Evolutionary conservation across 768 basidiomycete genomes (phyloP).

Genomic region (Macrocybe gigantea): DNA sequence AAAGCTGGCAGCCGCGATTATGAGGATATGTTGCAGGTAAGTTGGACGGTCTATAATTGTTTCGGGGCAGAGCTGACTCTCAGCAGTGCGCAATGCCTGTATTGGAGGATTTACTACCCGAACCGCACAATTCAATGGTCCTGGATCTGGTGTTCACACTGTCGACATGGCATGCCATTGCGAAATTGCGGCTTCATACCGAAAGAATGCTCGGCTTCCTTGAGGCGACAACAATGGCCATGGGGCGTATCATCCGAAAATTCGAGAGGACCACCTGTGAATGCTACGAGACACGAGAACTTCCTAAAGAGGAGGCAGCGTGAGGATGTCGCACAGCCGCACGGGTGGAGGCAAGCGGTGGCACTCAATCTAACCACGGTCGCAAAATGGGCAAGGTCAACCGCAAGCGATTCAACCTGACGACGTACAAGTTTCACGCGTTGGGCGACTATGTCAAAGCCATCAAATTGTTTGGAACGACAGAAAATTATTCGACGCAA

Average conservation of each 20-base stretch:
- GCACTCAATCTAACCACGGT: conserved; percentile 6
- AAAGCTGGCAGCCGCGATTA: conserved; percentile 23
- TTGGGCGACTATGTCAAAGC: conserved; percentile 20
- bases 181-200: conserved; percentile 30
- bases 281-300: conserved; percentile 19
- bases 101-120: conserved; percentile 29
- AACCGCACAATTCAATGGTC: conserved; percentile 18
- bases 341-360: conserved; percentile 5
- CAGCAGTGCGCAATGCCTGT: conserved; percentile 26
- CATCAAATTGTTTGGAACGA: conserved; percentile 17
- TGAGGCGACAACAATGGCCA: conserved; percentile 18
- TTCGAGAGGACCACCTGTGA: conserved; percentile 17
- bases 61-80: background rate
- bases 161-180: conserved; percentile 29
- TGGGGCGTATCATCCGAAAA: conserved; percentile 17
- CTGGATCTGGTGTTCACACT: conserved; percentile 22
- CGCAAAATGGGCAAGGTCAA: background rate
- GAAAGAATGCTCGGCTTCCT: conserved; percentile 23
- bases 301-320: conserved; percentile 23
- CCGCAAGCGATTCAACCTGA: conserved; percentile 12
- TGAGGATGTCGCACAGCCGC: conserved; percentile 10
- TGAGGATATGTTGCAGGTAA: conserved; percentile 21
- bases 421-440: conserved; percentile 22
- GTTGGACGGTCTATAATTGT: background rate
- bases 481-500: conserved; percentile 26